Conservation (phyloP, 495 filamentous ascomycete genomes). For the Penicillium riverlandense region DNA sequence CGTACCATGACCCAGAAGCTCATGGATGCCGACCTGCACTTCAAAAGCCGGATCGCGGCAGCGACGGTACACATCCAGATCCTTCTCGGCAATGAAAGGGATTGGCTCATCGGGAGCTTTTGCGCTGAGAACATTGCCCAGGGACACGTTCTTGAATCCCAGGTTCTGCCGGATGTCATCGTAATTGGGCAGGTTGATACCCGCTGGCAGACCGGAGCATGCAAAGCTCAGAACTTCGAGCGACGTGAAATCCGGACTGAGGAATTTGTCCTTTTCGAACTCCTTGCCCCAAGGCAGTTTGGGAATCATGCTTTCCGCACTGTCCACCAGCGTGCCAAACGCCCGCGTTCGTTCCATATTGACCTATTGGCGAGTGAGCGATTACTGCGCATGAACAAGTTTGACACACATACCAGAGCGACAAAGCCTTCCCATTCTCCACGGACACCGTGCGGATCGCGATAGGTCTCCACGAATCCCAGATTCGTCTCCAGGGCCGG, state of each 20-base stretch:
- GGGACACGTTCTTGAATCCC: conserved; percentile 97
- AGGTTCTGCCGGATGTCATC: conserved; percentile 88
- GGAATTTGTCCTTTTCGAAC: conserved; percentile 93
- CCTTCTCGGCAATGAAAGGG: conserved; percentile 72
- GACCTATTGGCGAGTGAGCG: conserved; percentile 38
- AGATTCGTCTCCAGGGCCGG: conserved; percentile 87
- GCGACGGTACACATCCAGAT: conserved; percentile 68
- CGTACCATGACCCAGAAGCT: conserved; percentile 91
- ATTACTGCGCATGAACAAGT: neutral
- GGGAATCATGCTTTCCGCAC: conserved; percentile 75
- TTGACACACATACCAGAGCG: conserved; percentile 48
- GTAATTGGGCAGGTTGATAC: conserved; percentile 80
- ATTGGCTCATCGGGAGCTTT: conserved; percentile 85
- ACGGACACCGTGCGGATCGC: conserved; percentile 84
- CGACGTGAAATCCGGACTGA: conserved; percentile 90
- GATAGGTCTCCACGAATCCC: conserved; percentile 94
- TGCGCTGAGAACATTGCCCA: conserved; percentile 85
- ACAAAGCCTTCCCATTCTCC: conserved; percentile 98
- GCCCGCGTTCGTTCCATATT: conserved; percentile 83
- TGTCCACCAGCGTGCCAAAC: conserved; percentile 78
- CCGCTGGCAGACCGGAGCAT: conserved; percentile 76
- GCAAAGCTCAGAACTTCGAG: conserved; percentile 70
- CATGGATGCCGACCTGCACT: conserved; percentile 91
- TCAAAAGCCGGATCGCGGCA: conserved; percentile 85
- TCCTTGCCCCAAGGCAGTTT: conserved; percentile 80